Evolutionary conservation across 345 rosid species (phyloP), one percentile per base, ranked within the genome.

Genomic region (Heritiera fomes): DNA sequence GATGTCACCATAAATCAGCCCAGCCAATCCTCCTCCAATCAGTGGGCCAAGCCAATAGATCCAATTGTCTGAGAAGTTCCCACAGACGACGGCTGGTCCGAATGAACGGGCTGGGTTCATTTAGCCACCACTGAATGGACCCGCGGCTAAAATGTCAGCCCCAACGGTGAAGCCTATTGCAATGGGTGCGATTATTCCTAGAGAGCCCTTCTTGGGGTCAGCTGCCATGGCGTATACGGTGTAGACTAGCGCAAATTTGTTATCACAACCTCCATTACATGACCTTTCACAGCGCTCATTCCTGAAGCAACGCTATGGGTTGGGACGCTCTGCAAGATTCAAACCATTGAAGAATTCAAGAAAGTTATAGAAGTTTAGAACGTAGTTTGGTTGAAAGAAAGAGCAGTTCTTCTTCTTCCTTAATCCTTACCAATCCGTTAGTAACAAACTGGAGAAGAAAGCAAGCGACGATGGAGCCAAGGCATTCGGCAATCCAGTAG

Each of bases 21-120:
- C 98, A 50, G 94, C 99, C 0, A 95, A 78, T 6, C 88, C 97
- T 20, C 98, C 98, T 11, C 98, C 98, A 6, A 92, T 64, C 0
- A 95, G 88, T 76, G 98, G 97, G 6, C 97, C 94, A 23, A 87
- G 82, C 97, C 97, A 92, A 74, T 93, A 95, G 78, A 95, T 88
- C 98, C 98, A 93, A 55, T 76, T 88, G 50, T 86, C 79, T 0
- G 93, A 82, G 40, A 87, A 90, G 88, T 93, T 90, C 4, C 97
- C 94, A 62, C 88, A 87, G 10, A 90, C 93, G 47, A 95, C 93
- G 8, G 98, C 93, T 0, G 98, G 98, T 50, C 97, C 97, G n/a
- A 92, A 89, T 0, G 98, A 92, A 53, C 98, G 86, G 50, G 98
- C 97, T 14, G 98, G 98, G 87, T 95, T 95, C 98, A 93, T 95